Evolutionary conservation across 2,329 filamentous ascomycete species (phyloP), one percentile per base, ranked within the genome.

Genomic region (Chrysoporthe cubensis): DNA sequence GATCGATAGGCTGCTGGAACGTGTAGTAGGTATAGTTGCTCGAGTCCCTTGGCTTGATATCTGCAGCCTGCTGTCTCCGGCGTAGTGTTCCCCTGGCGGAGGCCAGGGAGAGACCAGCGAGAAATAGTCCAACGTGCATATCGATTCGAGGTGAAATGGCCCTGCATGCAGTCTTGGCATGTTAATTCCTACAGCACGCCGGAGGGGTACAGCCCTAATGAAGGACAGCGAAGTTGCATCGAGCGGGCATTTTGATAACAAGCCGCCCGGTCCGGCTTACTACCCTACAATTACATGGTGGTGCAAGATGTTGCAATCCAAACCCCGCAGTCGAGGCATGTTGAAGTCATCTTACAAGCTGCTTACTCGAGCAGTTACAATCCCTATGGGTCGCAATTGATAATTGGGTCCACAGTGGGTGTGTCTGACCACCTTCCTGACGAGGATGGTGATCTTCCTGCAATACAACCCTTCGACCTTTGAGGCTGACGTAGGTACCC

Each of bases 1-100:
- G 82, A 70, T 84, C 82, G 70, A 84, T 82, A 74, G 80, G 74
- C 70, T 76, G 73, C 46, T 75, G 69, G 52, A 78, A 76, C 63
- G 75, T 76, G 60, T 77, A 66, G 14, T 71, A 68, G 14, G 70
- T 66, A 62, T 78, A 78, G 54, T 48, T 21, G 13, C 66, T 66
- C 62, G 18, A 48, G 5, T 44, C 58, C 37, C 54, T 63, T 7
- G 5, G 9, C 14, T 42, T 16, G 34, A 48, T 14, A 32, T 60
- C 9, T 40, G 34, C 59, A 26, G 62, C 44, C 18, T 46, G 62
- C 11, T 52, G 52, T 16, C 32, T 57, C 18, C 42, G 48, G 21
- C 62, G 44, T 18, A 63, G 32, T 18, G 43, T 52, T 52, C 66
- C 60, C 42, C 68, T 52, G 56, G 68, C 66, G 5, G 61, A 68